Evolutionary conservation across 441 rosid species (phyloP).

Genomic region (Daphne laureola): DNA sequence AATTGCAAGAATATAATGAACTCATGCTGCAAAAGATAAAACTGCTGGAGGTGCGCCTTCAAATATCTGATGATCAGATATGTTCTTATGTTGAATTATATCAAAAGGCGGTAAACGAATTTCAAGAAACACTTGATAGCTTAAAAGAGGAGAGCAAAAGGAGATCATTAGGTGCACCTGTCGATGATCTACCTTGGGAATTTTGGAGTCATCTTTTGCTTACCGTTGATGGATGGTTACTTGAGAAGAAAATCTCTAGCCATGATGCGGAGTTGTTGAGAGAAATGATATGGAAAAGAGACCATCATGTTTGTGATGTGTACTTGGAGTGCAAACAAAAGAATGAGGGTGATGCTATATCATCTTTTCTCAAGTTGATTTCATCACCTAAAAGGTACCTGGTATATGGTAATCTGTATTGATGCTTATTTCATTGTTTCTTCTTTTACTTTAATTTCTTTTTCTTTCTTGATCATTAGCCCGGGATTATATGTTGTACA

Average conservation of each 20-base stretch:
- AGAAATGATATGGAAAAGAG: constrained; percentile 84
- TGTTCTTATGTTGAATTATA: constrained; percentile 62
- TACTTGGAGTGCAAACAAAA: constrained; percentile 63
- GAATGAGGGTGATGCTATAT: constrained; percentile 55
- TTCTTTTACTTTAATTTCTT: constrained; percentile 17
- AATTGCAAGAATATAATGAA: constrained; percentile 67
- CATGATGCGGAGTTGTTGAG: constrained; percentile 62
- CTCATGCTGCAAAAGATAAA: constrained; percentile 78
- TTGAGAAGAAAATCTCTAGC: constrained; percentile 68
- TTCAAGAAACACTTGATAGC: constrained; percentile 74
- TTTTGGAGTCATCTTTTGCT: constrained; percentile 90
- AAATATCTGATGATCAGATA: constrained; percentile 84
- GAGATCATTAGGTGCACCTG: constrained; percentile 50
- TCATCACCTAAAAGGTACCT: constrained; percentile 56
- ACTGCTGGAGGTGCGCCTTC: constrained; percentile 75
- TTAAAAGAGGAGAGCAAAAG: constrained; percentile 77
- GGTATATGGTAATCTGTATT: constrained; percentile 1
- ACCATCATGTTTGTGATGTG: constrained; percentile 47
- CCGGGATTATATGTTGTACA: constrained; percentile 81
- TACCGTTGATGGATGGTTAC: constrained; percentile 88
- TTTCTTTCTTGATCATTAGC: constrained; percentile 52
- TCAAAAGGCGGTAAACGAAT: constrained; percentile 79
- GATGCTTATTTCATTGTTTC: constrained; percentile 3
- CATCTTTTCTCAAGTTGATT: constrained; percentile 54
- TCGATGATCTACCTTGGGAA: constrained; percentile 77